phyloP scores from a whole-genome alignment of 371 early-diverging fungal genomes.

The Cladochytrium tenue region DNA sequence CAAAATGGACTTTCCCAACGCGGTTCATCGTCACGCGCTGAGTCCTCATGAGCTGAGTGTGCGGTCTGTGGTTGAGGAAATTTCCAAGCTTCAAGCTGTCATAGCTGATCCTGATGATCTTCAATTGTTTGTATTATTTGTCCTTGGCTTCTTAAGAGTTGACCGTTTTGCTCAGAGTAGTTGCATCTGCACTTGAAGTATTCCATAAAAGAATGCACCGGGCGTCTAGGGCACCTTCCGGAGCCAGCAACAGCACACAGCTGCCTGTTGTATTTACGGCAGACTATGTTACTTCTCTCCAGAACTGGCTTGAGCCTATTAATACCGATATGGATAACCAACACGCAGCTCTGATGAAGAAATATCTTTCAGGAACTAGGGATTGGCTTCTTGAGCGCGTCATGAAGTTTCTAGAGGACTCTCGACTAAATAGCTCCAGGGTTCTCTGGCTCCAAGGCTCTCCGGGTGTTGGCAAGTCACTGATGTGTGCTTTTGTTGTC shows the following conservation, averaged over 20 bases:
- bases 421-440: not conserved
- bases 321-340: constrained; percentile 8
- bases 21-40: constrained; percentile 3
- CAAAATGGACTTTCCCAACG: constrained; percentile 3
- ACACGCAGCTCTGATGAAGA: constrained; percentile 3
- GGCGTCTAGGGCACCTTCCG: no score
- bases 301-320: constrained; percentile 12
- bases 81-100: constrained; percentile 5
- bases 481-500: not conserved
- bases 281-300: not conserved
- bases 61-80: not conserved
- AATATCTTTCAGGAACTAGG: constrained; percentile 9
- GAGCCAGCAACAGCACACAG: no score
- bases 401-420: not conserved
- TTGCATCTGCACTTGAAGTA: no score
- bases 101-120: constrained; percentile 7
- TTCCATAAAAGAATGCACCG: no score
- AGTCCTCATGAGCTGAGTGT: constrained; percentile 5
- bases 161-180: no score
- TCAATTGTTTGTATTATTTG: no score
- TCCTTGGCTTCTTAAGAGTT: no score
- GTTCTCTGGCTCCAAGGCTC: constrained; percentile 7
- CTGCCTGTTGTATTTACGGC: no score
- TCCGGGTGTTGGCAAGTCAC: constrained; percentile 9
- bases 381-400: constrained; percentile 7